phyloP scores from a whole-genome alignment of 345 rosid genomes.

The Rhodomyrtus tomentosa region DNA sequence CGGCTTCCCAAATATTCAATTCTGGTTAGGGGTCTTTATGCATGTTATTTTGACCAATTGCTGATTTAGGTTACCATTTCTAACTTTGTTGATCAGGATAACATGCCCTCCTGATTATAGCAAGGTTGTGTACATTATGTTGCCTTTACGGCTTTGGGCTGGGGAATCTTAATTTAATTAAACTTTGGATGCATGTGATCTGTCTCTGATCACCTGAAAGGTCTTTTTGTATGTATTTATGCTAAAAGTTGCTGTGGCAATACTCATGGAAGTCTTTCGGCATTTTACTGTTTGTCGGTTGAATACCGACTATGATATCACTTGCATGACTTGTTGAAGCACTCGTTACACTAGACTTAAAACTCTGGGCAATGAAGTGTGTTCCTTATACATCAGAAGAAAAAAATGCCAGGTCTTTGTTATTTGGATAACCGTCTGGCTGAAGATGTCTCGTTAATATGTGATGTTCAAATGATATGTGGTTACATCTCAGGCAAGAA shows the following conservation, averaged over 20 bases:
- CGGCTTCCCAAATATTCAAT: neutral
- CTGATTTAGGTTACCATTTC: neutral
- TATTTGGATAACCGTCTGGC: neutral
- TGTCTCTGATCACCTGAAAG: neutral
- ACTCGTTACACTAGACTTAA: neutral
- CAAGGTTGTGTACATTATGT: neutral
- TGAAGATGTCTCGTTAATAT: neutral
- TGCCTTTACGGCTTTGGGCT: neutral
- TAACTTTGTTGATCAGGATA: neutral
- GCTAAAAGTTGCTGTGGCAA: neutral
- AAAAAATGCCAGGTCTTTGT: neutral
- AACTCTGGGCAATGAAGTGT: neutral
- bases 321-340: neutral
- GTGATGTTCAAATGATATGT: neutral
- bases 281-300: neutral
- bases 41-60: neutral
- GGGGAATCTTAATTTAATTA: neutral
- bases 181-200: neutral
- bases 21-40: neutral
- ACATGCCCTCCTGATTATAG: neutral
- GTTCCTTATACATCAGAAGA: neutral
- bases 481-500: slow-evolving; percentile 60
- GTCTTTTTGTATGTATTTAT: neutral
- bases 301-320: neutral
- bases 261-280: neutral